Evolutionary conservation across 805 yeast genomes (phyloP), one percentile per base, ranked within the genome.

Genomic region (Saccharomycopsis selenospora): DNA sequence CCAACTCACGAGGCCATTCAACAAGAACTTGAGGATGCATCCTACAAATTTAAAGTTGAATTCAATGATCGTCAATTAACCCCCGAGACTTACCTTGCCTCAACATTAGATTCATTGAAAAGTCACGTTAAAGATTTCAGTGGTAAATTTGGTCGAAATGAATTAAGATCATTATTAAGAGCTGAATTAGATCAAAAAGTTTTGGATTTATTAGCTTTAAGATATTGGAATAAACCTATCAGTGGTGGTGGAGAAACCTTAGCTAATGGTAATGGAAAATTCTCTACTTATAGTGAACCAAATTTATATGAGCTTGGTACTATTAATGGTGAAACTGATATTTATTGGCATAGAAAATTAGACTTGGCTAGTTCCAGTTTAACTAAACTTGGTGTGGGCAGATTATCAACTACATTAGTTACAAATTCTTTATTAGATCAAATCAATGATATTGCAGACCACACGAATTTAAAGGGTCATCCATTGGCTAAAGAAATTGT

Each of bases 11-110:
- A 76, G 42, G 73, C 90, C 4, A 91, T 93, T 45, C 86, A 85
- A 53, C 90, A 80, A 59, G 99, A 93, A 64, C 73, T 90, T 40
- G 99, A 95, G 62, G 99, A 95, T 59, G 79, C 97, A 0, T 70
- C 93, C 1, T 93, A 93, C 62, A 80, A 83, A 61, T 93, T 88
- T 69, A 93, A 93, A 63, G 99, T 93, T 22, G 97, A 93, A 64
- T 93, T 89, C 66, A 93, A 93, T 61, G 99, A 93, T 65, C 77
- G 97, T 47, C 86, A 84, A 29, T 71, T 93, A 54, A 93, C 99
- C 0, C 95, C 98, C 13, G 93, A 89, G 59, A 87, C 95, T 50
- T 93, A 93, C 61, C 72, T 93, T 57, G 95, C 97, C 20, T 91
- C 86, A 60, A 87, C 93, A 48, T 78, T 93, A 28, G 99, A 93